Evolutionary conservation across 768 basidiomycete species (phyloP), one percentile per base, ranked within the genome.

Genomic region (Scleroderma bovista): DNA sequence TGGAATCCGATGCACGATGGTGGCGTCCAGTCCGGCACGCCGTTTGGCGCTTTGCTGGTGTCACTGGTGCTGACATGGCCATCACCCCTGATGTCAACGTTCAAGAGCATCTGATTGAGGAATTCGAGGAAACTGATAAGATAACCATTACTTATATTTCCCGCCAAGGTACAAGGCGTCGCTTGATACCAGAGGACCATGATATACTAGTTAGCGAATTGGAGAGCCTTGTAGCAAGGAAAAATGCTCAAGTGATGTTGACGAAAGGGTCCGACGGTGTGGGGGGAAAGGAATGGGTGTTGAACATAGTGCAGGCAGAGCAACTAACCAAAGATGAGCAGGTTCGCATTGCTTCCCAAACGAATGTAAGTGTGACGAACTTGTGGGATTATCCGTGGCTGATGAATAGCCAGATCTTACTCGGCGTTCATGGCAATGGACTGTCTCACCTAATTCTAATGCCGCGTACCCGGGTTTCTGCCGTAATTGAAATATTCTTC

Each of bases 371-470:
- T 71, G 26, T 3, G 13, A 32, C 15, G 38, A 34, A 20, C 26
- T 38, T 47, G 19, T 38, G 26, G 32, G 22, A 1, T 17, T 23
- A 17, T 24, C 29, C 48, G 15, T 32, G 19, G 13, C 45, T 48
- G 50, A 53, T 44, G n/a, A 7, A 4, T 51, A 50, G 3, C 22
- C 43, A 87, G 85, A 75, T 87, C 51, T 63, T 88, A 58, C 68
- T 88, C 9, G 86, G 86, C 26, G 78, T 87, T 1, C 86, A 88
- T 53, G 88, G 88, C 6, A 91, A 90, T 57, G 88, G 89, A 7
- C 74, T 93, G 0, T 86, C 88, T 9, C 88, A 91, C 59, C 74
- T 93, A n/a, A 76, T 93, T 38, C 81, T 86, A 72, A 91, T 93
- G 88, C 80, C 85, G 19, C 77, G 78, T 1, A 86, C 83, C 3